Evolutionary conservation across 257 asterid genomes (phyloP).

Genomic region (Rauvolfia tetraphylla): DNA sequence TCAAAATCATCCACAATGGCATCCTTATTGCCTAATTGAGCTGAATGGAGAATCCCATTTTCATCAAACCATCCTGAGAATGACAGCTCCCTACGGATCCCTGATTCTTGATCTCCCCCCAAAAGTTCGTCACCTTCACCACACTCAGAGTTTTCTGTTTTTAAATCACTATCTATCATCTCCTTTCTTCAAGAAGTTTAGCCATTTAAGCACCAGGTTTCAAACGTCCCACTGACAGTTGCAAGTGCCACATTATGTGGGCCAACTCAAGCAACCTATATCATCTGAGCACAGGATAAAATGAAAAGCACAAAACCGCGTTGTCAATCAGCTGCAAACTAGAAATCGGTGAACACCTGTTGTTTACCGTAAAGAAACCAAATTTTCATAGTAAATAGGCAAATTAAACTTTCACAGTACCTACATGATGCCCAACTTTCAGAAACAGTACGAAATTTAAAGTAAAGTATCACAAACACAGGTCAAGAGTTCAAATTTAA

Average conservation of each 20-base stretch:
- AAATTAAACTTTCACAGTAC: not conserved
- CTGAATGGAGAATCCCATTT: slow-evolving; percentile 37
- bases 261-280: not conserved
- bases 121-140: slow-evolving; percentile 23
- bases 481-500: not conserved
- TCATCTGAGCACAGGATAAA: not conserved
- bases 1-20: slow-evolving; percentile 37
- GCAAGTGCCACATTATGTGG: not conserved
- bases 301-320: slow-evolving; percentile 8
- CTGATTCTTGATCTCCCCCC: slow-evolving; percentile 19
- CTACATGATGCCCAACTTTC: not conserved
- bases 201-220: not conserved
- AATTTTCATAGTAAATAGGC: not conserved
- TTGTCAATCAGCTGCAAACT: slow-evolving; percentile 7
- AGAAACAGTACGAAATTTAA: not conserved
- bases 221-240: not conserved
- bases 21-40: slow-evolving; percentile 28
- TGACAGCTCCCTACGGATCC: slow-evolving; percentile 54
- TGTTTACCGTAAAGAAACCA: not conserved
- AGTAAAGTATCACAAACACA: not conserved
- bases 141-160: slow-evolving; percentile 38
- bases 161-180: slow-evolving; percentile 50
- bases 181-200: slow-evolving; percentile 28
- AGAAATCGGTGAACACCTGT: not conserved
- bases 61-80: slow-evolving; percentile 79